Percentiles rank a stretch among this genome's conserved stretches.
phyloP scores from a whole-genome alignment of 83 land plant genomes.

The Diphasiastrum complanatum region DNA sequence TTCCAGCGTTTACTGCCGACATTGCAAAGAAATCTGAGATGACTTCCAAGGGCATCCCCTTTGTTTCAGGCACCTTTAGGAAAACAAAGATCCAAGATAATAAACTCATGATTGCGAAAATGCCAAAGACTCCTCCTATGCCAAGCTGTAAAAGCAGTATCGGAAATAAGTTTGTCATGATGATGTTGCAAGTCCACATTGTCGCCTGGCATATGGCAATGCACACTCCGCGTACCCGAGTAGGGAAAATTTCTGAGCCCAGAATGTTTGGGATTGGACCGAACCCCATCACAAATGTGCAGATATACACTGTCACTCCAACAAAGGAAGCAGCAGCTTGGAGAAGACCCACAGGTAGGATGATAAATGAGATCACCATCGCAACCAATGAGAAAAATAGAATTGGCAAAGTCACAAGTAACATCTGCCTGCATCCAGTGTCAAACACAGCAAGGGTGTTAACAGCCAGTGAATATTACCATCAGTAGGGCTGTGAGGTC shows the following conservation, averaged over 20 bases:
- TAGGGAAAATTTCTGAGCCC: constrained; percentile 49
- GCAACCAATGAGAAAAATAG: constrained; percentile 1
- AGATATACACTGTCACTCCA: constrained; percentile 31
- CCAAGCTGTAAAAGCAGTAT: constrained; percentile 26
- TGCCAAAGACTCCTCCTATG: constrained; percentile 31
- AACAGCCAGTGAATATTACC: neutral
- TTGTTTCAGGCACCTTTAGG: constrained; percentile 47
- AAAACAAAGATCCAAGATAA: constrained; percentile 40
- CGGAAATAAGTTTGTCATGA: constrained; percentile 36
- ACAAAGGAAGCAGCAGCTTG: constrained; percentile 29
- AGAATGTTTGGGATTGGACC: constrained; percentile 49
- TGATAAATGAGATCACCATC: constrained; percentile 22
- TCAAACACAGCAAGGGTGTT: neutral
- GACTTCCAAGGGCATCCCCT: constrained; percentile 42
- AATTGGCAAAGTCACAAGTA: constrained; percentile 35
- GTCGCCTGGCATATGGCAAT: constrained; percentile 32
- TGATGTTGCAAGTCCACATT: constrained; percentile 36
- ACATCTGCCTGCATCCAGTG: constrained; percentile 34
- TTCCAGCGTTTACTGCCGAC: neutral
- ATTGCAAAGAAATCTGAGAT: constrained; percentile 40
- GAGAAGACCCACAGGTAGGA: constrained; percentile 22
- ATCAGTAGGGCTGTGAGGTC: too few species aligned
- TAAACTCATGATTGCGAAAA: constrained; percentile 24
- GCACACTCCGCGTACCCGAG: constrained; percentile 38
- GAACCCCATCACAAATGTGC: constrained; percentile 45